A percentile compares a stretch with the other conserved stretches of the same genome.
Evolutionary conservation across 129 eudicot genomes (phyloP).

Genomic region (Ambrosia artemisiifolia): DNA sequence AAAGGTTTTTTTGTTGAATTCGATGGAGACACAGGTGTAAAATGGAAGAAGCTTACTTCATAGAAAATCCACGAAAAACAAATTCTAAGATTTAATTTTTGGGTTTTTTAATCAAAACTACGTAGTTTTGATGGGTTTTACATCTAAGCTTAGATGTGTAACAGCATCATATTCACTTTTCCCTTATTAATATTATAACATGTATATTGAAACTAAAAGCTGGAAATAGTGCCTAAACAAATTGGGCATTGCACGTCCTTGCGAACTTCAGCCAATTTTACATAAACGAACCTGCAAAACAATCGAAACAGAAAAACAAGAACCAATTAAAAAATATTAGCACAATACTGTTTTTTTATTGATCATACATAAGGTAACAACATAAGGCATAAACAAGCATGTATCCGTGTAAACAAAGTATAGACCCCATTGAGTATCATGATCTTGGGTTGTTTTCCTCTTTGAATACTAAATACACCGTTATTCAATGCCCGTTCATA

Average conservation of each 20-base stretch:
- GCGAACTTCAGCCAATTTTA: conserved; percentile 70
- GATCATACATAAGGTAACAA: background rate
- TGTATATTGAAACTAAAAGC: background rate
- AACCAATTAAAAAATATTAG: background rate
- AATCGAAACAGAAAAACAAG: conserved; percentile 2
- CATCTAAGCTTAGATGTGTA: too few species aligned
- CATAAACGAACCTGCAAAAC: conserved; percentile 52
- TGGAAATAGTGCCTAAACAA: conserved; percentile 50
- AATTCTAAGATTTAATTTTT: too few species aligned
- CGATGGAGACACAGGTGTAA: too few species aligned
- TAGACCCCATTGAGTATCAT: background rate
- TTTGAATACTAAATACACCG: too few species aligned
- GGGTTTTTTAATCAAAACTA: too few species aligned
- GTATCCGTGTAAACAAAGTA: background rate
- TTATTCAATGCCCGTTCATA: too few species aligned
- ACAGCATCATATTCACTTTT: too few species aligned
- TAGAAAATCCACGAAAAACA: too few species aligned
- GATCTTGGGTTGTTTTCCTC: too few species aligned
- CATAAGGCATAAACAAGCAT: background rate
- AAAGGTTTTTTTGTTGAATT: too few species aligned
- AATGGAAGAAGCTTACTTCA: too few species aligned
- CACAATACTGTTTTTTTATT: background rate
- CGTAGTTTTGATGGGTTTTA: too few species aligned
- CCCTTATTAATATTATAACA: background rate
- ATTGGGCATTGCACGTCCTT: conserved; percentile 98